Base-by-base conservation (phyloP, 345 rosid species). In the Gossypium arboreum region DNA sequence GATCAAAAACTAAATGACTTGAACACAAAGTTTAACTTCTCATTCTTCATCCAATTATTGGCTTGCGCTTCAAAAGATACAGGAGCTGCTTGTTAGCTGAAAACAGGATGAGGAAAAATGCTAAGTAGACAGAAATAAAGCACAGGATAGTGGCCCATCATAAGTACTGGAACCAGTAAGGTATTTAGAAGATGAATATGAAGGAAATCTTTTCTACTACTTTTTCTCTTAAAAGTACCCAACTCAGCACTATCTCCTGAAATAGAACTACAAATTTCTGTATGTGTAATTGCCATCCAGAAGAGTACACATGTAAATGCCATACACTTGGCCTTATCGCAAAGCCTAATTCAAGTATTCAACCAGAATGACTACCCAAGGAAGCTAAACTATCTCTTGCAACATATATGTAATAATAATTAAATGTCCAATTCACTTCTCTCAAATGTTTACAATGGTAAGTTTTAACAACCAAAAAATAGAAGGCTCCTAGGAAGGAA, bases 401-500 rank as follows among this genome's bases (percentile, higher is more conserved):
- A 71, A 18, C 24, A 59, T 67, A 73, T 34, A n/a, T 66, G 27
- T 7, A 17, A 66, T 67, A 15, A 68, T 17, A 4, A 29, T 22
- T 67, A 67, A 34, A 60, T 50, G 20, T 72, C 24, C 44, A 18
- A 68, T 34, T 18, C 22, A 48, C 29, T 66, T 71, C 47, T 45
- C 34, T 25, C 52, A 3, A 47, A 67, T 8, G 61, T 59, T 39
- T 25, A 29, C 45, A 57, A n/a, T 24, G 52, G 52, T 39, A 51
- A 51, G 7, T 62, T 60, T 34, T 39, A 77, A 64, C 12, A 50
- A 75, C 27, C 55, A 76, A 22, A 62, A 65, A 29, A 18, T 27
- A 22, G 39, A 44, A 27, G 63, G 47, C 24, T 55, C 44, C 73
- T 5, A 71, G 51, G 68, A 63, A 79, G 60, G n/a, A 27, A 63